Evolutionary conservation across 2,329 filamentous ascomycete genomes (phyloP).

Genomic region (Bipolaris victoriae): DNA sequence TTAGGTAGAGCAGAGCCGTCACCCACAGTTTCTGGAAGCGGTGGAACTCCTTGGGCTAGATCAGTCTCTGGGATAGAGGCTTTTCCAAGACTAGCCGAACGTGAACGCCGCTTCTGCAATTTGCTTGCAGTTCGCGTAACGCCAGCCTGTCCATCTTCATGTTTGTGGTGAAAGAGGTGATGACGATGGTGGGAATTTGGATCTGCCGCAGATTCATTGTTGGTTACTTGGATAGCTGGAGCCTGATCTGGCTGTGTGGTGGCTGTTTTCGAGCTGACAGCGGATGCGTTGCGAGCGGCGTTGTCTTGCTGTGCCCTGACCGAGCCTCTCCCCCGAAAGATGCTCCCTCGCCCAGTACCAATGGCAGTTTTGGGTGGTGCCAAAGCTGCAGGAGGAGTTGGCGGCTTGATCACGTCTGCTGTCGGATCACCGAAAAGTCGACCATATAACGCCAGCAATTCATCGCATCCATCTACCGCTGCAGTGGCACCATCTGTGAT

Average conservation of each 20-base stretch:
- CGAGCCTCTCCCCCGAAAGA: slow-evolving; percentile 66
- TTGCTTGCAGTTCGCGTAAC: slow-evolving; percentile 49
- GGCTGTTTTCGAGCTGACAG: slow-evolving; percentile 33
- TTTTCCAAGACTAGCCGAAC: slow-evolving; percentile 46
- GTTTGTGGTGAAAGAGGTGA: slow-evolving; percentile 42
- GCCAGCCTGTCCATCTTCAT: slow-evolving; percentile 42
- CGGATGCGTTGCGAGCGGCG: slow-evolving; percentile 30
- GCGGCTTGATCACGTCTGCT: slow-evolving; percentile 42
- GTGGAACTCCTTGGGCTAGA: slow-evolving; percentile 32
- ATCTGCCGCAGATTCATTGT: slow-evolving; percentile 58
- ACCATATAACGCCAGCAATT: slow-evolving; percentile 81
- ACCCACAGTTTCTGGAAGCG: slow-evolving; percentile 26
- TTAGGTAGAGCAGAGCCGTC: slow-evolving; percentile 32
- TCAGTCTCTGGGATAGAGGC: slow-evolving; percentile 29
- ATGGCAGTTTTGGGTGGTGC: slow-evolving; percentile 65
- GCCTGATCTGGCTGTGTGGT: slow-evolving; percentile 50
- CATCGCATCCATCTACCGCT: slow-evolving; percentile 86
- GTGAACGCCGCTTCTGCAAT: slow-evolving; percentile 49
- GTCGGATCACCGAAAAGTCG: slow-evolving; percentile 74
- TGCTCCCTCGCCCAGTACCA: slow-evolving; percentile 74
- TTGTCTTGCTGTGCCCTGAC: slow-evolving; percentile 30
- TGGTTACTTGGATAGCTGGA: slow-evolving; percentile 78
- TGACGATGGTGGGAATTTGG: slow-evolving; percentile 46
- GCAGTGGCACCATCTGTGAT: slow-evolving; percentile 80
- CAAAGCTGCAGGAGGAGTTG: slow-evolving; percentile 54